phyloP scores from a whole-genome alignment of 2,329 filamentous ascomycete genomes.

The Talaromyces albobiverticillius region DNA sequence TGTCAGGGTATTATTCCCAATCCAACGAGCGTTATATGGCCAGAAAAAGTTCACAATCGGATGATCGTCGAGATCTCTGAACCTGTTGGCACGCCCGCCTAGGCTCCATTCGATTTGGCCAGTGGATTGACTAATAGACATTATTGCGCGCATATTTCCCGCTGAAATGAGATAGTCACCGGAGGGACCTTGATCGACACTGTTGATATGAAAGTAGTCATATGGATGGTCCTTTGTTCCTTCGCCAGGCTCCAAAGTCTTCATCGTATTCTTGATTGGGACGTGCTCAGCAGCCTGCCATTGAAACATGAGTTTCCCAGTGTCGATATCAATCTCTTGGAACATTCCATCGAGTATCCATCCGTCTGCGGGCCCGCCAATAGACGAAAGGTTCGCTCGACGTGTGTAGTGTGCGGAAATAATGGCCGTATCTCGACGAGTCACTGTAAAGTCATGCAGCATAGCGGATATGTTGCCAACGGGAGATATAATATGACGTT shows the following conservation, averaged over 20 bases:
- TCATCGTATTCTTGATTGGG: constrained; percentile 23
- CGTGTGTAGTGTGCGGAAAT: constrained; percentile 41
- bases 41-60: constrained; percentile 9
- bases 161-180: constrained; percentile 56
- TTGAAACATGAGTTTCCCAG: constrained; percentile 40
- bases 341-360: constrained; percentile 43
- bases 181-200: constrained; percentile 49
- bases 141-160: constrained; percentile 48
- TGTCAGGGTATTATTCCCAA: constrained; percentile 25
- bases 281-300: constrained; percentile 50
- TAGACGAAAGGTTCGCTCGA: constrained; percentile 35
- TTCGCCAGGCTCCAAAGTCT: constrained; percentile 20
- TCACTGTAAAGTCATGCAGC: constrained; percentile 47
- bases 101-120: constrained; percentile 54
- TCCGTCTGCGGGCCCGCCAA: constrained; percentile 35
- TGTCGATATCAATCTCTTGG: constrained; percentile 47
- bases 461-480: constrained; percentile 25
- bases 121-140: constrained; percentile 45
- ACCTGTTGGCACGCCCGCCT: constrained; percentile 25
- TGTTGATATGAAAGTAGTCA: constrained; percentile 59
- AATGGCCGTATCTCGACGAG: constrained; percentile 40
- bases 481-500: constrained; percentile 6
- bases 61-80: constrained; percentile 2
- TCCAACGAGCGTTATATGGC: constrained; percentile 19
- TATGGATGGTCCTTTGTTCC: constrained; percentile 32